These are phyloP conservation scores for Rubroshorea leprosula DNA, from an alignment of 345 rosid genomes.

Conservation along the genomic window DNA sequence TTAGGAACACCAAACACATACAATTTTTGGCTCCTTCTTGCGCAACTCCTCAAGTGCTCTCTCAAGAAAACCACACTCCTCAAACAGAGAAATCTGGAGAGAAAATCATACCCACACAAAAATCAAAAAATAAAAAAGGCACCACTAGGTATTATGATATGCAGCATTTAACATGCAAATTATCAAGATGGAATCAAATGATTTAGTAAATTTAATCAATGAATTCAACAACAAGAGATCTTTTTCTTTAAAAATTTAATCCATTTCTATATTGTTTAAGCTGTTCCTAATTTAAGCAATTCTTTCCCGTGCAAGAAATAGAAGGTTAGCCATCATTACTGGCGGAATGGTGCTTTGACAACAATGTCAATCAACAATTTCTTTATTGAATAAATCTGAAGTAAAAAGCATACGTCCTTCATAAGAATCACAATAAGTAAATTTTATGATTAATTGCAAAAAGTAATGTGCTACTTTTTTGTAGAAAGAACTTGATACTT, in stretches of 20 bases:
- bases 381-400: too few species aligned
- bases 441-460: not conserved
- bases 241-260: too few species aligned
- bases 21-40: conserved; percentile 71
- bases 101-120: conserved; percentile 7
- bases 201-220: not conserved
- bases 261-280: too few species aligned
- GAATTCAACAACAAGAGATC: too few species aligned
- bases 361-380: not conserved
- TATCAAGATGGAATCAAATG: not conserved
- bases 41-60: conserved; percentile 80
- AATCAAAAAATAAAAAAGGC: not conserved
- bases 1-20: conserved; percentile 38
- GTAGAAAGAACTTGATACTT: too few species aligned
- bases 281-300: too few species aligned
- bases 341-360: not conserved
- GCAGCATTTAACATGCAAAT: not conserved
- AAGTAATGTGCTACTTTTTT: too few species aligned
- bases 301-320: not conserved
- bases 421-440: not conserved
- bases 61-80: conserved; percentile 65
- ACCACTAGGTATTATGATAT: not conserved
- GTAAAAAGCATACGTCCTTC: too few species aligned
- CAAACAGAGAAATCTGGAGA: conserved; percentile 76
- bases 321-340: not conserved